Conservation (phyloP, 2,329 filamentous ascomycete species). For the Colletotrichum filicis region DNA sequence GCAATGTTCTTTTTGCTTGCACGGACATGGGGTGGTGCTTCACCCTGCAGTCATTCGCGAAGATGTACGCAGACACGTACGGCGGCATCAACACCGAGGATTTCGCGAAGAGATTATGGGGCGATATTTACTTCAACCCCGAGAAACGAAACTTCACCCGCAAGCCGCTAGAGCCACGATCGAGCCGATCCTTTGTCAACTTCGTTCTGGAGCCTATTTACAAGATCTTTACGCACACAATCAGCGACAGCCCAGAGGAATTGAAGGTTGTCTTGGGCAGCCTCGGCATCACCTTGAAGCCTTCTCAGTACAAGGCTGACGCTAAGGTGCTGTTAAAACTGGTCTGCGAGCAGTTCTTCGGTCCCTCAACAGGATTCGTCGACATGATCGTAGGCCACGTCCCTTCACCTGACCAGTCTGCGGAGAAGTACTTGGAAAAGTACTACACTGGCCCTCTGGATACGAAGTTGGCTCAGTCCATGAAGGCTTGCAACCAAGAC, state of each 20-base stretch:
- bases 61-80: conserved; percentile 94
- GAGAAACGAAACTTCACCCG: conserved; percentile 90
- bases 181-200: conserved; percentile 89
- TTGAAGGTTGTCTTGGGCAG: conserved; percentile 81
- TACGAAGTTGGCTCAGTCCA: conserved; percentile 81
- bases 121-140: conserved; percentile 96
- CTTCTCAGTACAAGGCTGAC: conserved; percentile 90
- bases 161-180: conserved; percentile 82
- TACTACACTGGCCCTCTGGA: conserved; percentile 95
- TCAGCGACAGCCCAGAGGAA: conserved; percentile 89
- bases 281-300: conserved; percentile 88
- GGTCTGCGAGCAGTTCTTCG: conserved; percentile 96
- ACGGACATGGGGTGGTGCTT: conserved; percentile 97
- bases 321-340: conserved; percentile 88
- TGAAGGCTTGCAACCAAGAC: conserved; percentile 86
- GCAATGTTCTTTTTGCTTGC: conserved; percentile 97
- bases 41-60: conserved; percentile 91
- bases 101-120: conserved; percentile 90
- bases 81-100: conserved; percentile 83
- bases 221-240: conserved; percentile 95
- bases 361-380: conserved; percentile 87
- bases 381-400: conserved; percentile 95
- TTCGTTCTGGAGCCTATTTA: conserved; percentile 98
- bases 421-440: conserved; percentile 79
- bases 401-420: conserved; percentile 85